These are phyloP conservation scores for Tolypocladium endophyticum DNA, from an alignment of 2,329 filamentous ascomycete species.

Conservation along the genomic window DNA sequence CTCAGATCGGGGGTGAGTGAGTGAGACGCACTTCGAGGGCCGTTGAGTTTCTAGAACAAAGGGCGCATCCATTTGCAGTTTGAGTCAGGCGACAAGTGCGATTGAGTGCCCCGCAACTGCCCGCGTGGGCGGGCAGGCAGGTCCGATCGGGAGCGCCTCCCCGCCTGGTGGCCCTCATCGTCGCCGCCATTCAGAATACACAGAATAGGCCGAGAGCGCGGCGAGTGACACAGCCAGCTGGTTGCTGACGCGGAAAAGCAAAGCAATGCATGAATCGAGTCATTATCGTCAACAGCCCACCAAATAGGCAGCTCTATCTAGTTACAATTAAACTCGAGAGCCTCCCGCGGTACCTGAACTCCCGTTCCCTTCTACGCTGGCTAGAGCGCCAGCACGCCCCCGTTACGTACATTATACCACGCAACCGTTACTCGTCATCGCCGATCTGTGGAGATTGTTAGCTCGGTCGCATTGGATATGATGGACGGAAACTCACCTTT, in stretches of 20 bases:
- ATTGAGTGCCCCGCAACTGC: neutral
- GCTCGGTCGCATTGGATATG: neutral
- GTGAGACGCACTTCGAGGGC: neutral
- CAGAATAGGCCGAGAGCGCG: too few species aligned
- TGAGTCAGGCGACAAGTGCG: neutral
- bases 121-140: neutral
- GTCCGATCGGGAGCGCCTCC: neutral
- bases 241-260: neutral
- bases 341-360: neutral
- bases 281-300: conserved; percentile 3
- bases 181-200: neutral
- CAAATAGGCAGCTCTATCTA: neutral
- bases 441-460: conserved; percentile 19
- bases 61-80: neutral
- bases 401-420: conserved; percentile 5
- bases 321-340: neutral
- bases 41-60: neutral
- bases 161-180: neutral
- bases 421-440: conserved; percentile 24
- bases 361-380: neutral
- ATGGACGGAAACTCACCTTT: conserved; percentile 54
- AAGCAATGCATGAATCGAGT: neutral
- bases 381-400: conserved; percentile 3
- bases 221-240: neutral
- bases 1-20: neutral